These are phyloP conservation scores for Yamadazyma philogaea DNA, from an alignment of 805 yeast species.

Conservation along the genomic window DNA sequence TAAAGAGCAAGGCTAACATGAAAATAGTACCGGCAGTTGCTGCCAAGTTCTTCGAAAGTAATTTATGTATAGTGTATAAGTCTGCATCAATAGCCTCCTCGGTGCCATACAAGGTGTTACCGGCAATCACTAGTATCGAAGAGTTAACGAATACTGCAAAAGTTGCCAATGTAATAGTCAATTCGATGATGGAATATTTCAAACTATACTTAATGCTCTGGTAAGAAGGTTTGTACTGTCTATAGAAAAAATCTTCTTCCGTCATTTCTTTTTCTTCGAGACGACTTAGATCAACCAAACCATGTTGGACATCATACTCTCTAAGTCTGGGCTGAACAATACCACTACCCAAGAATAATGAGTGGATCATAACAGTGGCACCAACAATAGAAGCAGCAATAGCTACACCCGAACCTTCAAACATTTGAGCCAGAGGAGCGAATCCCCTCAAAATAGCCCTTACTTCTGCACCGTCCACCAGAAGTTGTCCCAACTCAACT, in stretches of 20 bases:
- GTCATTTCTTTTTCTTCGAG: conserved; percentile 13
- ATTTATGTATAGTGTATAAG: conserved; percentile 67
- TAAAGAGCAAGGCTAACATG: conserved; percentile 76
- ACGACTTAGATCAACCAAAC: conserved; percentile 24
- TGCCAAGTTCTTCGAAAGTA: conserved; percentile 60
- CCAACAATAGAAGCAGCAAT: conserved; percentile 49
- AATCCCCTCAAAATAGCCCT: conserved; percentile 42
- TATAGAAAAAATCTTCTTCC: conserved; percentile 32
- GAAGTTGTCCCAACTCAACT: conserved; percentile 39
- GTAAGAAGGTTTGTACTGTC: conserved; percentile 63
- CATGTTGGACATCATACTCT: conserved; percentile 41
- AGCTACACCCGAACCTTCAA: conserved; percentile 41
- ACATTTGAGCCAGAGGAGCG: conserved; percentile 42
- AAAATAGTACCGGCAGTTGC: conserved; percentile 79
- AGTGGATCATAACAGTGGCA: conserved; percentile 53
- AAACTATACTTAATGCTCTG: conserved; percentile 72
- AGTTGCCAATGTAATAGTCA: conserved; percentile 66
- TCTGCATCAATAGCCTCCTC: conserved; percentile 80
- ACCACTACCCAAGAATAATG: conserved; percentile 48
- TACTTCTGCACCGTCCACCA: conserved; percentile 22
- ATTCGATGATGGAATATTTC: conserved; percentile 69
- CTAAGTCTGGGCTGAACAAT: conserved; percentile 48
- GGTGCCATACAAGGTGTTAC: conserved; percentile 68
- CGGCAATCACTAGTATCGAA: conserved; percentile 78
- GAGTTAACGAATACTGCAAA: conserved; percentile 85